Conservation (phyloP, 2,329 filamentous ascomycete species). For the Alternaria sp. region DNA sequence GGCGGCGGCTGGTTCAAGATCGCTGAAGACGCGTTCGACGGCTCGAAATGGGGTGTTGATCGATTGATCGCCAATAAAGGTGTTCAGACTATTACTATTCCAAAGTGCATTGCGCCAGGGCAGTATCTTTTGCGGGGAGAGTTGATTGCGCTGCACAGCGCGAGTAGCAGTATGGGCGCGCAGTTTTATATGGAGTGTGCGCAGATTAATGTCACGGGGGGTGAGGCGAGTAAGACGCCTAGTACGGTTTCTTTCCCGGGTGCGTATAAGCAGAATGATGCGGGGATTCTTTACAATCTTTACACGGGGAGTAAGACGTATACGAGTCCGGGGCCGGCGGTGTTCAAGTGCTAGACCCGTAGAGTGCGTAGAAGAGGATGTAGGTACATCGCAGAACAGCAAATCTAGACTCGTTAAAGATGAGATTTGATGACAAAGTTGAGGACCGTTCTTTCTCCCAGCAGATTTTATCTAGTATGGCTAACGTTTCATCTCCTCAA, state of each 20-base stretch:
- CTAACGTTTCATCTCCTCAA: too few relatives aligned
- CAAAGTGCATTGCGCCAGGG: conserved; percentile 44
- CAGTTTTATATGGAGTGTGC: conserved; percentile 54
- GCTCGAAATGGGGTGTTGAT: conserved; percentile 44
- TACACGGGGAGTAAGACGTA: conserved; percentile 49
- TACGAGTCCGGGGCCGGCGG: conserved; percentile 57
- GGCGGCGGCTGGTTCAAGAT: conserved; percentile 33
- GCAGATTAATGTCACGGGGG: conserved; percentile 42
- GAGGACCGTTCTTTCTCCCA: too few relatives aligned
- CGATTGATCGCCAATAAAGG: conserved; percentile 50
- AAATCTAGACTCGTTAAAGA: too few relatives aligned
- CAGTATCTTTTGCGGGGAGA: conserved; percentile 54
- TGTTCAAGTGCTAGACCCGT: conserved; percentile 58
- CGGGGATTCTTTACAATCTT: conserved; percentile 41
- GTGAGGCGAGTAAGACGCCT: conserved; percentile 34
- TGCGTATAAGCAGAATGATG: conserved; percentile 40
- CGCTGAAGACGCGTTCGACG: conserved; percentile 46
- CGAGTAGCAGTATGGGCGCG: conserved; percentile 41
- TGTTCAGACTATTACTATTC: conserved; percentile 50
- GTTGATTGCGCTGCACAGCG: conserved; percentile 54
- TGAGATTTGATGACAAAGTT: too few relatives aligned
- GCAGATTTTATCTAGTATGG: too few relatives aligned
- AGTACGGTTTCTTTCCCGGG: conserved; percentile 40
- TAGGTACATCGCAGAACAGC: too few relatives aligned
- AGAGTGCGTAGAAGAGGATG: too few relatives aligned